Evolutionary conservation across 2,329 filamentous ascomycete species (phyloP).

Genomic region (Alternaria conjuncta): DNA sequence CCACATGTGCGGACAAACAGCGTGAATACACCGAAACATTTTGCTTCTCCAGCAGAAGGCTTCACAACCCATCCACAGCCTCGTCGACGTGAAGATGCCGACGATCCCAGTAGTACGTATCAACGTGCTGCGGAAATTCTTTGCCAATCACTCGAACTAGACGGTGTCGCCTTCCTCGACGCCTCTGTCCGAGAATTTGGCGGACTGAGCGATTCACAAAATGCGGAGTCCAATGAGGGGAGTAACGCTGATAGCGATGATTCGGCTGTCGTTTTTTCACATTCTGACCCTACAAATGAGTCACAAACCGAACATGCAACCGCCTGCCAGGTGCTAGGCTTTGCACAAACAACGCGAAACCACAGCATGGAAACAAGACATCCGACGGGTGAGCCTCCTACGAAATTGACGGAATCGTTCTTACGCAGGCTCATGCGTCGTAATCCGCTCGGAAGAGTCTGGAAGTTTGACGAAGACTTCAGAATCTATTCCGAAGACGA

Average conservation of each 20-base stretch:
- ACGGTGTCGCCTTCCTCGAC: neutral
- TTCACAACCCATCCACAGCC: neutral
- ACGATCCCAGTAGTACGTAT: neutral
- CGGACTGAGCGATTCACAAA: neutral
- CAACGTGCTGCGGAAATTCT: neutral
- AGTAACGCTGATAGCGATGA: neutral
- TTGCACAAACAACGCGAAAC: neutral
- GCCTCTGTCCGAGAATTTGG: neutral
- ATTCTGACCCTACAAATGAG: neutral
- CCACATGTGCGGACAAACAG: neutral
- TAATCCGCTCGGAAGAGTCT: neutral
- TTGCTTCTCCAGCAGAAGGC: neutral
- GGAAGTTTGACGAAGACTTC: neutral
- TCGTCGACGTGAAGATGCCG: neutral
- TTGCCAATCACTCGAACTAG: neutral
- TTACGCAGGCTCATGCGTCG: neutral
- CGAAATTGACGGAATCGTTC: neutral
- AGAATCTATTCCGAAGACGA: neutral
- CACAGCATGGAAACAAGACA: neutral
- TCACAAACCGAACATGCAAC: neutral
- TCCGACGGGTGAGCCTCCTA: neutral
- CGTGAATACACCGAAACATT: neutral
- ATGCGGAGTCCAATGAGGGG: neutral
- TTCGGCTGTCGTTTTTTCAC: neutral
- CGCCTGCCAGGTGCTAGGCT: neutral